A percentile compares a stretch with the other conserved stretches of the same genome.
Conservation (phyloP, 495 filamentous ascomycete genomes). For the Trypethelium eluteriae region DNA sequence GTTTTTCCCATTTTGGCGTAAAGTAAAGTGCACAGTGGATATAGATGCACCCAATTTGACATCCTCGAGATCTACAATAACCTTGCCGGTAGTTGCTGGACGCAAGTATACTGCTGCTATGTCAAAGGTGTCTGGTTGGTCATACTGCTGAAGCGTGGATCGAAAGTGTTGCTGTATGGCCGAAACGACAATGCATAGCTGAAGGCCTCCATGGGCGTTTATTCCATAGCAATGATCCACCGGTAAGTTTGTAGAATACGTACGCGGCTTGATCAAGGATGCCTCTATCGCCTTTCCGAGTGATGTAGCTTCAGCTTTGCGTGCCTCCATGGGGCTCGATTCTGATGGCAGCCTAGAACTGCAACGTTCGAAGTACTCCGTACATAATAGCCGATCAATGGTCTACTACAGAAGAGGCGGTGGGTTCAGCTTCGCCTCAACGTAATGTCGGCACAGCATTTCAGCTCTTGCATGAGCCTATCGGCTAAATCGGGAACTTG, state of each 20-base stretch:
- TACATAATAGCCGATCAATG: too few species aligned
- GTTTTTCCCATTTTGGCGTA: neutral
- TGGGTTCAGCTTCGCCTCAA: too few species aligned
- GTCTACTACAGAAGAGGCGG: too few species aligned
- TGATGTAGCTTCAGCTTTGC: neutral
- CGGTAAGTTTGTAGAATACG: neutral
- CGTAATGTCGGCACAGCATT: too few species aligned
- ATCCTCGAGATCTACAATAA: neutral
- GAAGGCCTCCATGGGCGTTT: slow-evolving; percentile 1
- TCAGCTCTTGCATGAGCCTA: too few species aligned
- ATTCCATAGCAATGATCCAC: neutral
- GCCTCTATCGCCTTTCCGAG: neutral
- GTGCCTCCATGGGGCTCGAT: neutral
- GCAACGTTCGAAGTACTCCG: too few species aligned
- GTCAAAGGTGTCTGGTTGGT: neutral
- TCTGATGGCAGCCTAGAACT: neutral
- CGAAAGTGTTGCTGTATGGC: neutral
- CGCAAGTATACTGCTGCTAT: neutral
- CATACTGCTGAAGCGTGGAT: neutral
- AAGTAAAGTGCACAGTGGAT: neutral
- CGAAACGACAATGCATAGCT: neutral
- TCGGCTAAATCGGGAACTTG: too few species aligned
- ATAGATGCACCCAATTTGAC: neutral
- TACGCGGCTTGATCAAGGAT: neutral
- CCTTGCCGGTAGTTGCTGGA: neutral